A percentile compares a stretch with the other conserved stretches of the same genome.
Evolutionary conservation across 2,329 filamentous ascomycete genomes (phyloP).

Genomic region (Malbranchea zuffiana): DNA sequence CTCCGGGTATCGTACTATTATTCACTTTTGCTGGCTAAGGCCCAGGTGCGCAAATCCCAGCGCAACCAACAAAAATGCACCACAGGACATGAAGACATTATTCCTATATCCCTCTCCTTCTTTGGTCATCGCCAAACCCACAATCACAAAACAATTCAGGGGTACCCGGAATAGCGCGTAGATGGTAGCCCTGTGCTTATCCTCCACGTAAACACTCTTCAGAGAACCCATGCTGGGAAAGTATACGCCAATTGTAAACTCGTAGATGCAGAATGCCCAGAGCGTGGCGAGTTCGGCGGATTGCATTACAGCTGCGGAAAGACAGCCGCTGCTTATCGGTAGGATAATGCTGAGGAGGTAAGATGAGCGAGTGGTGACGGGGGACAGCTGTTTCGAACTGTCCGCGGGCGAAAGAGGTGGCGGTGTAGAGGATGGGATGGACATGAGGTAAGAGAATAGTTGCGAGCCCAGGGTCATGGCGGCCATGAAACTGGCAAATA

Average conservation of each 20-base stretch:
- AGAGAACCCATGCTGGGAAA: conserved; percentile 47
- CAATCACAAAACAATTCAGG: conserved; percentile 47
- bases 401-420: neutral
- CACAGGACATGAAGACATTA: conserved; percentile 23
- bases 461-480: conserved; percentile 50
- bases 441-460: conserved; percentile 36
- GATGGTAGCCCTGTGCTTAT: conserved; percentile 43
- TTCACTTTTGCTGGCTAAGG: too few species aligned
- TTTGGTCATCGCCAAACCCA: conserved; percentile 37
- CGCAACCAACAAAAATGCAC: conserved; percentile 13
- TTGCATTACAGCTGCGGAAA: conserved; percentile 34
- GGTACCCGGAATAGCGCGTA: conserved; percentile 50
- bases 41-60: conserved; percentile 10
- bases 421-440: conserved; percentile 8
- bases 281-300: conserved; percentile 37
- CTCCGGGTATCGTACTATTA: too few species aligned
- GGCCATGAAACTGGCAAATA: conserved; percentile 42
- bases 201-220: conserved; percentile 46
- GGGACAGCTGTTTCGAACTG: conserved; percentile 18
- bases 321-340: conserved; percentile 29
- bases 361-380: conserved; percentile 21
- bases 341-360: conserved; percentile 33
- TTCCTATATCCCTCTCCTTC: conserved; percentile 29
- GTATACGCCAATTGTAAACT: conserved; percentile 48
- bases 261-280: conserved; percentile 48